These are phyloP conservation scores for Tylopilus sp. DNA, from an alignment of 1,284 basidiomycete genomes.

Conservation along the genomic window DNA sequence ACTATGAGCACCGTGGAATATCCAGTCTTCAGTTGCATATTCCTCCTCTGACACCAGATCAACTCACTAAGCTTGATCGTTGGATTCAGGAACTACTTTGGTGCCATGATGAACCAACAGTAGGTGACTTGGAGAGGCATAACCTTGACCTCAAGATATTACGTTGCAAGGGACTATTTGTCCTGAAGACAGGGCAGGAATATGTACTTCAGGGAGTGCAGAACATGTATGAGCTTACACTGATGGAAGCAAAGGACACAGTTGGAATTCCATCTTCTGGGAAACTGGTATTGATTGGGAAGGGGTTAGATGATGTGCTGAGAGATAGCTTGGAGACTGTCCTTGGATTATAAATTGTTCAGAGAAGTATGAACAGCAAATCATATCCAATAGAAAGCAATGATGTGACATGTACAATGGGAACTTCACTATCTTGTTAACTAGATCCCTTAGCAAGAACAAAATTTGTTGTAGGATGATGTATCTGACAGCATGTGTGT, in stretches of 20 bases:
- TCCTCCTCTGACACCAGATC: slow-evolving; percentile 62
- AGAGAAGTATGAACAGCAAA: too few species aligned
- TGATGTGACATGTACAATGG: too few species aligned
- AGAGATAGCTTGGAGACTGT: slow-evolving; percentile 58
- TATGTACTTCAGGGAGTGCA: slow-evolving; percentile 89
- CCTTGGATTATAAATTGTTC: too few species aligned
- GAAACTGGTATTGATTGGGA: slow-evolving; percentile 91
- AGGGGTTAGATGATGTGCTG: slow-evolving; percentile 70
- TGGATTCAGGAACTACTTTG: slow-evolving; percentile 87
- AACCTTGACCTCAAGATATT: slow-evolving; percentile 66
- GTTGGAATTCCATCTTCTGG: slow-evolving; percentile 68
- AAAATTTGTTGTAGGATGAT: too few species aligned
- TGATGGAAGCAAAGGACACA: slow-evolving; percentile 51
- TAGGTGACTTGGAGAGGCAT: slow-evolving; percentile 5
- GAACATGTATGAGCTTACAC: slow-evolving; percentile 83
- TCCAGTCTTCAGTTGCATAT: slow-evolving; percentile 78
- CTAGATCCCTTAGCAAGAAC: too few species aligned
- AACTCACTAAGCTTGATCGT: slow-evolving; percentile 69
- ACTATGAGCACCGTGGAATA: slow-evolving; percentile 78
- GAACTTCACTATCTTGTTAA: too few species aligned
- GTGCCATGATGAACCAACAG: slow-evolving; percentile 61
- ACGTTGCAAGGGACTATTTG: slow-evolving; percentile 86
- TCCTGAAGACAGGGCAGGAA: slow-evolving; percentile 61
- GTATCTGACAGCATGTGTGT: too few species aligned
- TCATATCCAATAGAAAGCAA: too few species aligned